Conservation (phyloP, 23 red algal genomes). For the Agarophyton chilense region DNA sequence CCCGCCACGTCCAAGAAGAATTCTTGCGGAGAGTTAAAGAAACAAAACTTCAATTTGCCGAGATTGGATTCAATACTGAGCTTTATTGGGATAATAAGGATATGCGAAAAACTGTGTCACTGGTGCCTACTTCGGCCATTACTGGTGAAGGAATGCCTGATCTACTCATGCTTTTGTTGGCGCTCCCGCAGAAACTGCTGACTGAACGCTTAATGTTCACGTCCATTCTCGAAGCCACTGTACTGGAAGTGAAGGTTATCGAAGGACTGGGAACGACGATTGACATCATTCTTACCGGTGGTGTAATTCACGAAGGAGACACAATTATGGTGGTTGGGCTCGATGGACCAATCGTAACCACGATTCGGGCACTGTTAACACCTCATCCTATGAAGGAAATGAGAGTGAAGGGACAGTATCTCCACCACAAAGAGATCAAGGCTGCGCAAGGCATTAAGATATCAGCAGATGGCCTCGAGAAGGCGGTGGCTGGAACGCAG, state of each 20-base stretch:
- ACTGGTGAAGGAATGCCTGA: slow-evolving; percentile 98
- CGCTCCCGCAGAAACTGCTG: slow-evolving; percentile 89
- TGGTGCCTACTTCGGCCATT: slow-evolving; percentile 97
- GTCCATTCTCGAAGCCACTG: slow-evolving; percentile 81
- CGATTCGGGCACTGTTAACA: slow-evolving; percentile 93
- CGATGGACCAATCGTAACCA: slow-evolving; percentile 93
- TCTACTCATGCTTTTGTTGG: slow-evolving; percentile 88
- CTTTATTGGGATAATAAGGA: slow-evolving; percentile 98
- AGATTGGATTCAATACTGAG: slow-evolving; percentile 95
- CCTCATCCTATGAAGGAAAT: slow-evolving; percentile 99
- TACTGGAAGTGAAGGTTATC: slow-evolving; percentile 97
- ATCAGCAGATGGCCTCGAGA: slow-evolving; percentile 91
- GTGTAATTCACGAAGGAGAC: slow-evolving; percentile 87
- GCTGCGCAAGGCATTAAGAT: slow-evolving; percentile 99
- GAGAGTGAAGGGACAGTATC: slow-evolving; percentile 97
- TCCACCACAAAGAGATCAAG: slow-evolving; percentile 90
- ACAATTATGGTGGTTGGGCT: slow-evolving; percentile 97
- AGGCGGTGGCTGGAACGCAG: slow-evolving; percentile 96
- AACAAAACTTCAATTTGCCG: slow-evolving; percentile 89
- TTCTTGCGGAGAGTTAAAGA: slow-evolving; percentile 77
- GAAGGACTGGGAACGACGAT: slow-evolving; percentile 98
- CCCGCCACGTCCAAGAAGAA: slow-evolving; percentile 74
- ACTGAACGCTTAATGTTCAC: slow-evolving; percentile 87
- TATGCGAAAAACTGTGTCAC: slow-evolving; percentile 77
- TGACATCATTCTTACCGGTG: slow-evolving; percentile 93